Evolutionary conservation across 2,329 filamentous ascomycete species (phyloP).

Genomic region (Zymoseptoria ardabiliae): DNA sequence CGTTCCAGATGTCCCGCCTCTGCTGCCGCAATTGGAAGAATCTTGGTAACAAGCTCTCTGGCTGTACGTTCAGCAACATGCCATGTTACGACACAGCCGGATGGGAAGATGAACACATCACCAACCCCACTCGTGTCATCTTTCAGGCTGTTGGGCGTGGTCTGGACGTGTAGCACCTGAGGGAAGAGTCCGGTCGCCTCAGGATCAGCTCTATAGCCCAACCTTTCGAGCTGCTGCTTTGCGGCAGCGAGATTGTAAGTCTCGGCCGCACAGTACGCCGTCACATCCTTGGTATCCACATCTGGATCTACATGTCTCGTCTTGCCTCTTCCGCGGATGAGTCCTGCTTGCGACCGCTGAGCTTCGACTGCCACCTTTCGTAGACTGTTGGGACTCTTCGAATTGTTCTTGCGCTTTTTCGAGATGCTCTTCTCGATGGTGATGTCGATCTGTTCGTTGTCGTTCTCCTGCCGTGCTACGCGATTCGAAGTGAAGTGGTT

Average conservation of each 20-base stretch:
- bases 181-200: slow-evolving; percentile 55
- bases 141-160: slow-evolving; percentile 35
- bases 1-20: slow-evolving; percentile 63
- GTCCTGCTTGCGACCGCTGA: slow-evolving; percentile 50
- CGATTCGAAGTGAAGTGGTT: slow-evolving; percentile 22
- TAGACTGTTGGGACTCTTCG: slow-evolving; percentile 54
- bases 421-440: slow-evolving; percentile 6
- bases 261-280: slow-evolving; percentile 62
- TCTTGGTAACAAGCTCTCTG: slow-evolving; percentile 59
- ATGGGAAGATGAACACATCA: slow-evolving; percentile 93
- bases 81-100: slow-evolving; percentile 90
- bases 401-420: slow-evolving; percentile 45
- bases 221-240: slow-evolving; percentile 49
- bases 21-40: slow-evolving; percentile 64
- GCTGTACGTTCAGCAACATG: slow-evolving; percentile 71
- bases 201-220: slow-evolving; percentile 58
- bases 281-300: slow-evolving; percentile 45
- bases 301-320: slow-evolving; percentile 41
- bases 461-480: slow-evolving; percentile 12
- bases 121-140: slow-evolving; percentile 39
- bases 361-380: slow-evolving; percentile 81
- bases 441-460: slow-evolving; percentile 4
- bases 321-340: slow-evolving; percentile 43
- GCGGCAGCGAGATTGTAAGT: slow-evolving; percentile 55
- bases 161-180: slow-evolving; percentile 56